A percentile compares a stretch with the other conserved stretches of the same genome.
These are phyloP conservation scores for Osmanthus fragrans DNA, from an alignment of 257 asterid species.

Conservation along the genomic window DNA sequence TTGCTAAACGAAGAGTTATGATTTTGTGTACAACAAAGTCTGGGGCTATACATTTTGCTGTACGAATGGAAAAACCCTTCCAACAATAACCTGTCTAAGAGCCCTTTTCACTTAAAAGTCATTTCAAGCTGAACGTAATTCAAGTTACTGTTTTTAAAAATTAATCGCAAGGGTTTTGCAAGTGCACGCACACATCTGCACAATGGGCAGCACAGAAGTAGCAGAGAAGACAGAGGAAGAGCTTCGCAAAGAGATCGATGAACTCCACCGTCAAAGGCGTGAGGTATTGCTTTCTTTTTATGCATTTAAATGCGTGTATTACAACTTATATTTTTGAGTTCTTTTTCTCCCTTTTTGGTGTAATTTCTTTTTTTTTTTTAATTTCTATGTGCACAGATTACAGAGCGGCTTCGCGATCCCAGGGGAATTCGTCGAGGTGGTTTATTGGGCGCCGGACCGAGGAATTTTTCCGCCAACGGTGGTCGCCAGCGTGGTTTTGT, in stretches of 20 bases:
- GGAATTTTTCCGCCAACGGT: constrained; percentile 68
- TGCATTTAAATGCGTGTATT: not conserved
- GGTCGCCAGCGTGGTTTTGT: constrained; percentile 81
- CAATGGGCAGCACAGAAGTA: constrained; percentile 50
- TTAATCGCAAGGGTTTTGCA: constrained; percentile 35
- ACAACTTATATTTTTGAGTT: not conserved
- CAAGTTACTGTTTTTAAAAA: no score
- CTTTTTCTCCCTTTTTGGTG: not conserved
- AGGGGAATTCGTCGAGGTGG: constrained; percentile 95
- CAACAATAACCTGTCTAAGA: no score
- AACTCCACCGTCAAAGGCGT: constrained; percentile 88
- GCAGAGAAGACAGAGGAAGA: constrained; percentile 86
- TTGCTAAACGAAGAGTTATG: no score
- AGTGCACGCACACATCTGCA: constrained; percentile 2
- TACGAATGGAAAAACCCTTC: no score
- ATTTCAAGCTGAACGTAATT: no score
- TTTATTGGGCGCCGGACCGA: constrained; percentile 62
- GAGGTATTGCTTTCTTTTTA: constrained; percentile 45
- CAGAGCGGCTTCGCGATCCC: constrained; percentile 94
- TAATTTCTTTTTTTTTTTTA: not conserved
- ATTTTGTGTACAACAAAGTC: no score
- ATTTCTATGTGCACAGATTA: constrained; percentile 45
- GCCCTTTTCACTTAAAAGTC: no score
- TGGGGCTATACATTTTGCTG: no score
- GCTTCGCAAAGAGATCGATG: constrained; percentile 86